Percentiles rank a stretch among this genome's conserved stretches.
These are phyloP conservation scores for Cantharellus anzutake DNA, from an alignment of 768 basidiomycete genomes.

Conservation along the genomic window DNA sequence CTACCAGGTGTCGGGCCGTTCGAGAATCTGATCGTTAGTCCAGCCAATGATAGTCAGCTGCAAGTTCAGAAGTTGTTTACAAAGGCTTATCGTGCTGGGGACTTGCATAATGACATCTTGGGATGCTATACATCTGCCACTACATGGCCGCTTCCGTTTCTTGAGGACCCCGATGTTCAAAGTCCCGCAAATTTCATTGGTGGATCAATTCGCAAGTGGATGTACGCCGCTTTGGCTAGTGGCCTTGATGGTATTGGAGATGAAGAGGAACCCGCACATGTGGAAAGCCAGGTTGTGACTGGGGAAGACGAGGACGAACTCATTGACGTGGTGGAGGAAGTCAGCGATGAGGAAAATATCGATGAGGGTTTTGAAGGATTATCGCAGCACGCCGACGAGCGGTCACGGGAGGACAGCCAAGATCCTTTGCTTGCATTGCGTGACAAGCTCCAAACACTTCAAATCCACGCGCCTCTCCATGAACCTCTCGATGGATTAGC, in stretches of 20 bases:
- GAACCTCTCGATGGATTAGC: neutral
- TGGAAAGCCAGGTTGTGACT: too few species aligned
- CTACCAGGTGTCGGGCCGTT: constrained; percentile 3
- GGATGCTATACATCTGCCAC: constrained; percentile 6
- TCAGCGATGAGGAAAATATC: constrained; percentile 3
- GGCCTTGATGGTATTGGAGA: constrained; percentile 3
- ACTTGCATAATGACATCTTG: constrained; percentile 4
- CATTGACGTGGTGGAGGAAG: constrained; percentile 6
- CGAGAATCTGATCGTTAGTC: neutral
- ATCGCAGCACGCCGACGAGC: neutral
- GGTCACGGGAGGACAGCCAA: neutral
- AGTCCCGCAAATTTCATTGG: neutral
- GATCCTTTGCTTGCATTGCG: neutral
- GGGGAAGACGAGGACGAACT: constrained; percentile 9
- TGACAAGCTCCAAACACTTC: neutral
- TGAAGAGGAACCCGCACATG: neutral
- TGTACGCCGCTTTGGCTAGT: constrained; percentile 4
- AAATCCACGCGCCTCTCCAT: neutral
- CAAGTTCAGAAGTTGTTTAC: constrained; percentile 3
- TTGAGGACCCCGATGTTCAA: constrained; percentile 8
- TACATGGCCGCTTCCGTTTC: constrained; percentile 2
- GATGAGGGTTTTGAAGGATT: neutral
- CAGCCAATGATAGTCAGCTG: neutral
- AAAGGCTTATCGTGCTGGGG: constrained; percentile 3
- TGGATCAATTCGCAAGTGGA: constrained; percentile 5